These are phyloP conservation scores for Hymenoscyphus linearis DNA, from an alignment of 2,329 filamentous ascomycete species.

Conservation along the genomic window DNA sequence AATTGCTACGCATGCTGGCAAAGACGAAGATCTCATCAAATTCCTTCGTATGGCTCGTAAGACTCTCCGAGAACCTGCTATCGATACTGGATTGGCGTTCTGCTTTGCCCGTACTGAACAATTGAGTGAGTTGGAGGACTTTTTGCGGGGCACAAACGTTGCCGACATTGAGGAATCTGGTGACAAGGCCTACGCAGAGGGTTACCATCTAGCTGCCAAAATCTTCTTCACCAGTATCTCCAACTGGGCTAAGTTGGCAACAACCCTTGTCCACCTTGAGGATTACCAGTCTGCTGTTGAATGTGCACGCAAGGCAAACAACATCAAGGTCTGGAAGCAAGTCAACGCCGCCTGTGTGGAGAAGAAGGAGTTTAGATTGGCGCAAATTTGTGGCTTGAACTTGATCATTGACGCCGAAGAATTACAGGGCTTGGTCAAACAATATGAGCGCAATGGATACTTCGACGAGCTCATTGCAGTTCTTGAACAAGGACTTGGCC, in stretches of 20 bases:
- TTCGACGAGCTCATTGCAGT: slow-evolving; percentile 96
- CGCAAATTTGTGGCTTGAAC: slow-evolving; percentile 98
- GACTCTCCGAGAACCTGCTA: slow-evolving; percentile 85
- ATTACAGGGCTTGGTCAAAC: slow-evolving; percentile 83
- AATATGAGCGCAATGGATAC: slow-evolving; percentile 95
- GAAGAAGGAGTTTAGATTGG: slow-evolving; percentile 98
- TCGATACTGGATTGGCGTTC: slow-evolving; percentile 92
- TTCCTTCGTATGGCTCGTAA: slow-evolving; percentile 96
- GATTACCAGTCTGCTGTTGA: slow-evolving; percentile 98
- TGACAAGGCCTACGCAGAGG: slow-evolving; percentile 96
- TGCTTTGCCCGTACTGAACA: slow-evolving; percentile 89
- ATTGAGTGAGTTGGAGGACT: slow-evolving; percentile 90
- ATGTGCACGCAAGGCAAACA: slow-evolving; percentile 97
- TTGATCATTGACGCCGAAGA: slow-evolving; percentile 97
- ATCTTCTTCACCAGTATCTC: slow-evolving; percentile 98
- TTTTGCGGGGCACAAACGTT: slow-evolving; percentile 87
- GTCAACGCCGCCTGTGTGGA: slow-evolving; percentile 93
- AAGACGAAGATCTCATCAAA: slow-evolving; percentile 96
- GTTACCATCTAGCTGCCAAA: slow-evolving; percentile 92
- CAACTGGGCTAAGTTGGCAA: slow-evolving; percentile 98
- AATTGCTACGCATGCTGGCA: slow-evolving; percentile 88
- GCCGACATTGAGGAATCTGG: slow-evolving; percentile 94
- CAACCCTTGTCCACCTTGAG: slow-evolving; percentile 91
- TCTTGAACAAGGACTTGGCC: slow-evolving; percentile 87
- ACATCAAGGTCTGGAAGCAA: slow-evolving; percentile 98